Evolutionary conservation across 805 yeast genomes (phyloP).

Genomic region (Maudiozyma bulderi): DNA sequence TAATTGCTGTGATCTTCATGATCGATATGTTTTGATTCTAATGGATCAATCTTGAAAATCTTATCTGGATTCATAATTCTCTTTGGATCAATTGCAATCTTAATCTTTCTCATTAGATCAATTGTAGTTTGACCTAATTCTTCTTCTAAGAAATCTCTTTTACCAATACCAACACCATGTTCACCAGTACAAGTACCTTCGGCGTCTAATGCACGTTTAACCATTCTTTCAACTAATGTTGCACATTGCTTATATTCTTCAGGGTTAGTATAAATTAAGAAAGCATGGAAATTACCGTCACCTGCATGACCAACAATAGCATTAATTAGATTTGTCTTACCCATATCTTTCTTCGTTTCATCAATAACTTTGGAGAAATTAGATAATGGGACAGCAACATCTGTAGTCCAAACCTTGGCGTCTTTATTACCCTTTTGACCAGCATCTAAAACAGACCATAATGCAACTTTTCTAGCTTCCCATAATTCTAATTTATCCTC

Average conservation of each 20-base stretch:
- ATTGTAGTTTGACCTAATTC: slow-evolving; percentile 65
- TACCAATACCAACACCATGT: slow-evolving; percentile 79
- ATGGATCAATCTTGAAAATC: slow-evolving; percentile 59
- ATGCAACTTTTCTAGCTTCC: slow-evolving; percentile 64
- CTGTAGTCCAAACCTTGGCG: slow-evolving; percentile 63
- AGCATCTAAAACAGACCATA: slow-evolving; percentile 59
- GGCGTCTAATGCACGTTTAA: slow-evolving; percentile 49
- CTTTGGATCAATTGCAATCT: slow-evolving; percentile 65
- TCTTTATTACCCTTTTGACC: slow-evolving; percentile 41
- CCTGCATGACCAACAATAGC: slow-evolving; percentile 76
- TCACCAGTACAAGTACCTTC: slow-evolving; percentile 87
- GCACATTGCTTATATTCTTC: slow-evolving; percentile 40
- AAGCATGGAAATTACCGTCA: slow-evolving; percentile 73
- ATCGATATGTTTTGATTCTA: slow-evolving; percentile 1
- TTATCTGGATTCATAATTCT: slow-evolving; percentile 67
- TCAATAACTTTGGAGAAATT: slow-evolving; percentile 52
- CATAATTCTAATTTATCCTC: slow-evolving; percentile 61
- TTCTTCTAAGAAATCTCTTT: slow-evolving; percentile 46
- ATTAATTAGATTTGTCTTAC: slow-evolving; percentile 40
- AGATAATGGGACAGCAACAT: slow-evolving; percentile 76
- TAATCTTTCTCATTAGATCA: slow-evolving; percentile 62
- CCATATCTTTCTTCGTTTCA: slow-evolving; percentile 51
- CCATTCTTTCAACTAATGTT: slow-evolving; percentile 49
- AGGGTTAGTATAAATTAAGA: slow-evolving; percentile 48
- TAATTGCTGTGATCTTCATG: not conserved